Percentiles rank a stretch among this genome's conserved stretches.
These are phyloP conservation scores for Calonectria ilicicola DNA, from an alignment of 2,329 filamentous ascomycete genomes.

Conservation along the genomic window DNA sequence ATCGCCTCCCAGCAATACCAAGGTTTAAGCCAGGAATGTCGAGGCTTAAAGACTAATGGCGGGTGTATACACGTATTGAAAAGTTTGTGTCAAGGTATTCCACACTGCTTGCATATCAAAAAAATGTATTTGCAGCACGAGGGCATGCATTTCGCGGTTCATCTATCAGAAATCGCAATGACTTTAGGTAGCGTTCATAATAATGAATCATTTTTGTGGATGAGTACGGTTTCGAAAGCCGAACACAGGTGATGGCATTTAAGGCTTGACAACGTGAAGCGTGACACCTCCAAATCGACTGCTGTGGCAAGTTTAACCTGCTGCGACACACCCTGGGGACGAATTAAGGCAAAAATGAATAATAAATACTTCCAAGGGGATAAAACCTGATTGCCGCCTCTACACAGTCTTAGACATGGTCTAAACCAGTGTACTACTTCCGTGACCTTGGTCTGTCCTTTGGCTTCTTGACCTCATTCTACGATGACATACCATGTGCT, in stretches of 20 bases:
- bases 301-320: no score
- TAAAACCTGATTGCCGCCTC: no score
- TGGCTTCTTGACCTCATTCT: no score
- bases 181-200: neutral
- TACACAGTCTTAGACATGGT: no score
- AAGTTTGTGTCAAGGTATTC: no score
- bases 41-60: neutral
- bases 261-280: neutral
- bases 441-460: no score
- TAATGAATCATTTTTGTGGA: no score
- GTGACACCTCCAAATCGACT: neutral
- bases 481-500: no score
- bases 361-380: no score
- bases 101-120: neutral
- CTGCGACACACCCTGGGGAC: no score
- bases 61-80: neutral
- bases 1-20: conserved; percentile 10
- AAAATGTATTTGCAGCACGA: neutral
- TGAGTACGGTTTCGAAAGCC: neutral
- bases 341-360: no score
- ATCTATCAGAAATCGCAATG: neutral
- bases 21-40: neutral
- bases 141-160: neutral
- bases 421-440: no score
- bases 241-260: neutral